Base-by-base conservation (phyloP, 768 basidiomycete genomes). In the Suillus sp. region DNA sequence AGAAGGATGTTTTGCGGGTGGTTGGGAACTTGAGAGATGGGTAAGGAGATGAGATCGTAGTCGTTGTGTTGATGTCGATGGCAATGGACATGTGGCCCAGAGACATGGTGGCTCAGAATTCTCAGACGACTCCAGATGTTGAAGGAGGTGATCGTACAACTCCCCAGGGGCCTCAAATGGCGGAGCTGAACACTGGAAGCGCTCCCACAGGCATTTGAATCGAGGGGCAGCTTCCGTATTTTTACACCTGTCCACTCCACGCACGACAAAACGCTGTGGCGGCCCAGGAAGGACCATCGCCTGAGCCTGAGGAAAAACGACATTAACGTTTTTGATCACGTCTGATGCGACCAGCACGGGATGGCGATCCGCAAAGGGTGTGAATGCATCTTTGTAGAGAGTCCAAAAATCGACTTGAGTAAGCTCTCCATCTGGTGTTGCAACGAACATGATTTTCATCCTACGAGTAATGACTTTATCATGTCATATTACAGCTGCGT, bases 371-470 rank as follows among this genome's bases (percentile, higher is more conserved):
- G 81, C 73, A 69, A 80, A 82, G 1, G 87, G 85, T 1, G 83
- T 77, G 69, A 98, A 97, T 1, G 86, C 86, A 63, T 92, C 90
- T 65, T 91, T 89, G 78, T 99, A 99, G 14, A 95, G 82, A 62
- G 86, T 93, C 96, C 96, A 99, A 70, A 99, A 93, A 61, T 93
- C 89, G 38, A 96, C 94, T 75, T 99, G 97, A 1, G 93, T 95
- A 53, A 98, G 79, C 70, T 95, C 92, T 4, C 90, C 86, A 4
- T 90, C 87, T 1, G 88, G 75, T 64, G 89, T 88, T 20, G 88
- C 80, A 18, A 90, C 82, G 69, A 96, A 98, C 82, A 93, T 91
- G n/a, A 82, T 76, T 71, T 86, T 88, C 92, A 99, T 96, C 96
- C 96, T 95, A 70, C 27, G 22, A 38, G 47, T 7, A 54, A 34